Evolutionary conservation across 371 early-diverging fungal genomes (phyloP).

Genomic region (Mucor irregularis): DNA sequence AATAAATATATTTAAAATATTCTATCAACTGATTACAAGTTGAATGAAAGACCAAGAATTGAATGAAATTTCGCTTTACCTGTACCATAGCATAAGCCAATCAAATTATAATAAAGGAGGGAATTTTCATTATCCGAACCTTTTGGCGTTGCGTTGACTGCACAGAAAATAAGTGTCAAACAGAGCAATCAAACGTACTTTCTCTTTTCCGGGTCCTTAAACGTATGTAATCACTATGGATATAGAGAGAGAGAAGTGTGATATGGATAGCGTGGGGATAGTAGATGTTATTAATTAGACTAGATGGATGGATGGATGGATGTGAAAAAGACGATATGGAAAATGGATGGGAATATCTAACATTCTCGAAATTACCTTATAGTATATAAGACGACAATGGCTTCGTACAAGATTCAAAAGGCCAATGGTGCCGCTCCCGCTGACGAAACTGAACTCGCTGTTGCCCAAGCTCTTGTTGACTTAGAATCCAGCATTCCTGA

Average conservation of each 20-base stretch:
- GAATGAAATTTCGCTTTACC: too few species aligned
- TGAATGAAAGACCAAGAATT: too few species aligned
- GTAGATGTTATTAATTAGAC: too few species aligned
- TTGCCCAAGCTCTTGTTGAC: constrained; percentile 94
- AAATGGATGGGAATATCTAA: constrained; percentile 1
- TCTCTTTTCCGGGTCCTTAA: constrained; percentile 27
- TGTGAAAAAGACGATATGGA: neutral
- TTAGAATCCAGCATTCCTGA: constrained; percentile 91
- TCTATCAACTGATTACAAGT: too few species aligned
- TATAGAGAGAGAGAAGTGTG: neutral
- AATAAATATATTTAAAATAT: too few species aligned
- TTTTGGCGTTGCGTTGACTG: too few species aligned
- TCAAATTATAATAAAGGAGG: too few species aligned
- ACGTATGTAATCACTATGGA: constrained; percentile 13
- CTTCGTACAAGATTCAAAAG: constrained; percentile 72
- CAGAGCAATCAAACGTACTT: constrained; percentile 12
- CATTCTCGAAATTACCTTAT: neutral
- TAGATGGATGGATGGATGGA: constrained; percentile 18
- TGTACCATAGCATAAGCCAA: too few species aligned
- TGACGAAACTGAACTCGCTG: constrained; percentile 86
- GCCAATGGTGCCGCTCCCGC: constrained; percentile 71
- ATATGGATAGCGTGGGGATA: too few species aligned
- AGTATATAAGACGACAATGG: constrained; percentile 34
- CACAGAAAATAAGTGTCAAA: constrained; percentile 7
- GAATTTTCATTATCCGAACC: too few species aligned